phyloP scores from a whole-genome alignment of 345 rosid genomes.

The Linum usitatissimum region DNA sequence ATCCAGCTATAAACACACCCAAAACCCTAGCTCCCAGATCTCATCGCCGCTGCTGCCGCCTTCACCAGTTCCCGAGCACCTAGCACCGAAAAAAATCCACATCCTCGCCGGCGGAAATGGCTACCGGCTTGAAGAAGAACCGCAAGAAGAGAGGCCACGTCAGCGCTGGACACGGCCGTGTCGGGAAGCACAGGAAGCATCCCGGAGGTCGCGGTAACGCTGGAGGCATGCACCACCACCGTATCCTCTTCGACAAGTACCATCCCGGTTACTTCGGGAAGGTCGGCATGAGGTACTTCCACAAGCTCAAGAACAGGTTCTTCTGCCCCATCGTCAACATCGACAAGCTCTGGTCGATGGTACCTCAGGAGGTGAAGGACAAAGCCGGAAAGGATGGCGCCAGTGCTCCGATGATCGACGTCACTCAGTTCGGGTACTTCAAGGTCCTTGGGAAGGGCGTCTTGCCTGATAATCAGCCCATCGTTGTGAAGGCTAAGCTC shows the following conservation, averaged over 20 bases:
- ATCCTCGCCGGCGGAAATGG: neutral
- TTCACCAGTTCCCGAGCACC: too few relatives aligned
- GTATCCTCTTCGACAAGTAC: neutral
- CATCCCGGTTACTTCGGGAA: neutral
- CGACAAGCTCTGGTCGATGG: neutral
- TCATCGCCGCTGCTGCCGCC: too few relatives aligned
- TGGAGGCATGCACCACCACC: neutral
- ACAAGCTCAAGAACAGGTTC: neutral
- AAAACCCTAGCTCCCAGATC: too few relatives aligned
- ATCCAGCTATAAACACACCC: too few relatives aligned
- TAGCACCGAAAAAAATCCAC: neutral
- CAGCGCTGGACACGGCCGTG: neutral
- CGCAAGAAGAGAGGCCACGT: constrained; percentile 1
- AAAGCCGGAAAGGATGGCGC: neutral
- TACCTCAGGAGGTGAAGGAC: neutral
- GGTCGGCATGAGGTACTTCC: neutral
- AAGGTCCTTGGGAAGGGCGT: neutral
- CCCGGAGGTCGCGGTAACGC: neutral
- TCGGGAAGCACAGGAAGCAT: neutral
- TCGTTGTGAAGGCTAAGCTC: constrained; percentile 1
- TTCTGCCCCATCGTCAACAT: neutral
- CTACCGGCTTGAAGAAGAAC: neutral
- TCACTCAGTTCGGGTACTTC: neutral
- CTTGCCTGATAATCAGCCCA: neutral
- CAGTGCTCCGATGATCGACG: neutral